Conservation (phyloP, 805 yeast species). For the Candida chilensis region DNA sequence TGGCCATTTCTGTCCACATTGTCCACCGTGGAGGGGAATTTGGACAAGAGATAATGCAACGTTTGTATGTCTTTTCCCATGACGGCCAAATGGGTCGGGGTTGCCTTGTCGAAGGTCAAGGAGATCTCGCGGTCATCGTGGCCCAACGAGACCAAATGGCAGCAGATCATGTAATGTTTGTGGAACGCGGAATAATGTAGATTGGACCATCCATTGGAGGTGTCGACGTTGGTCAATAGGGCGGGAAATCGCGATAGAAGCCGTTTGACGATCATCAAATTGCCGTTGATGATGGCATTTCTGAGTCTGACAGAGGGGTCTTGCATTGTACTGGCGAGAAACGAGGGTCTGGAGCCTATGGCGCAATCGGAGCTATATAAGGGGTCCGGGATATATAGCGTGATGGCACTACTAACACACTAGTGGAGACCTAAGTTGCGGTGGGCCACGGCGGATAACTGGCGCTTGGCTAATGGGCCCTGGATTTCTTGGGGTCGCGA, state of each 20-base stretch:
- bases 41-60: slow-evolving; percentile 61
- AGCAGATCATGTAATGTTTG: slow-evolving; percentile 66
- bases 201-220: slow-evolving; percentile 73
- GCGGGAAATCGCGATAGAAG: slow-evolving; percentile 63
- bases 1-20: slow-evolving; percentile 34
- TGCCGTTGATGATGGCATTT: slow-evolving; percentile 55
- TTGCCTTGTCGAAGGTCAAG: slow-evolving; percentile 43
- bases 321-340: slow-evolving; percentile 26
- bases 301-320: slow-evolving; percentile 65
- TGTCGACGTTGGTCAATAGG: slow-evolving; percentile 58
- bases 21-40: slow-evolving; percentile 48
- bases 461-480: no score
- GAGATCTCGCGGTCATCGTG: slow-evolving; percentile 37
- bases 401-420: background rate
- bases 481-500: no score
- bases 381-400: no score
- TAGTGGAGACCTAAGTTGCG: slow-evolving; percentile 25
- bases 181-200: slow-evolving; percentile 73
- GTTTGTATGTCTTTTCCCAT: slow-evolving; percentile 55
- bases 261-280: slow-evolving; percentile 52
- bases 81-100: slow-evolving; percentile 68
- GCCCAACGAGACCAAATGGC: slow-evolving; percentile 42
- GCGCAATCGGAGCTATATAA: no score
- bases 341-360: no score
- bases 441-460: no score